A percentile compares a stretch with the other conserved stretches of the same genome.
Evolutionary conservation across 306 rosid species (phyloP).

Genomic region (Ochetophila trinervis): DNA sequence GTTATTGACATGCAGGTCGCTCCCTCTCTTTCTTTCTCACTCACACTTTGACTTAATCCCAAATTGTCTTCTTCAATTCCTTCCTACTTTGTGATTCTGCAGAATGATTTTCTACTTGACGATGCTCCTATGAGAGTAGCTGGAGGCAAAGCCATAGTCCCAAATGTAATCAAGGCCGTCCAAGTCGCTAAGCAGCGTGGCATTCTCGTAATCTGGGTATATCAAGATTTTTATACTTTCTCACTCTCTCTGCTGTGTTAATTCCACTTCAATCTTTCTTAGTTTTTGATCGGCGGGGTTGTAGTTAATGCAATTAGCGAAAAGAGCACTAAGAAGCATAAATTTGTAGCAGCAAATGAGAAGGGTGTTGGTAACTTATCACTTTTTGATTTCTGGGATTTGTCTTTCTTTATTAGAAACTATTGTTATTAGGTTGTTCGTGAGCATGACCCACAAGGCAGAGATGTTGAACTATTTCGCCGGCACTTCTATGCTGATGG

Average conservation of each 20-base stretch:
- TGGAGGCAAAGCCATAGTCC: conserved; percentile 69
- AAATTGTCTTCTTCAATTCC: conserved; percentile 2
- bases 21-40: conserved; percentile 11
- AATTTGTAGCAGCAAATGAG: no score
- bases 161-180: conserved; percentile 64
- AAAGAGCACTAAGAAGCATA: no score
- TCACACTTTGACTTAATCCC: background rate
- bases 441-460: conserved; percentile 78
- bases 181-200: conserved; percentile 68
- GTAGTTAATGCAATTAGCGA: no score
- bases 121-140: conserved; percentile 40
- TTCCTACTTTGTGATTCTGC: conserved; percentile 18
- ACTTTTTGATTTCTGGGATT: no score
- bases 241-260: no score
- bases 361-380: no score
- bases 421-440: conserved; percentile 57
- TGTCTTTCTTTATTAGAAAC: no score
- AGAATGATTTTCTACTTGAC: conserved; percentile 70
- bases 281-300: no score
- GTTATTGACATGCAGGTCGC: conserved; percentile 84
- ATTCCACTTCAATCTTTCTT: no score
- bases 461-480: conserved; percentile 87
- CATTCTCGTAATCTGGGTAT: conserved; percentile 72
- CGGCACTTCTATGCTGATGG: conserved; percentile 53
- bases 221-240: no score